Base-by-base conservation (phyloP, 176 grass and related monocot genomes). In the Oryza nivara region DNA sequence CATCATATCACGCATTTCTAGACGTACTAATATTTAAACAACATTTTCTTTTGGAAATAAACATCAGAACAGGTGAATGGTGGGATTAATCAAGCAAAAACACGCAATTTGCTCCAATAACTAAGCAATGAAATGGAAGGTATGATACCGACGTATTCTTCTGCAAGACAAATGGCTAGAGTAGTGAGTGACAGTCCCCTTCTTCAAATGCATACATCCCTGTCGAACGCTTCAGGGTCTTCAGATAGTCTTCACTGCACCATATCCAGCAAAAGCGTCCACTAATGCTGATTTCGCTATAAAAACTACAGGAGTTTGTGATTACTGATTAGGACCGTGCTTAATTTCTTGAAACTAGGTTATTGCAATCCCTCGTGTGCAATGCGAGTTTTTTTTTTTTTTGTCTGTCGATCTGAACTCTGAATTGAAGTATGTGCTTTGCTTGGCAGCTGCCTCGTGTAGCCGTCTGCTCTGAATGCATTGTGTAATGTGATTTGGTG, bases 1-100 rank as follows among this genome's bases (percentile, higher is more conserved):
- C 75, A 41, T 70, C 16, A 67, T 75, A 61, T 70, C 16, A 75
- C 67, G 58, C 38, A 68, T 84, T 46, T 67, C 40, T 35, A 54
- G 7, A 56, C 12, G 34, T 44, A 44, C 23, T 56, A 26, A 44
- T 32, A 32, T 32, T 17, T 56, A 26, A 36, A 70, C 26, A 26
- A n/a, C n/a, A 63, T 23, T 63, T 23, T 20, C 17, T 20, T 63
- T 63, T 63, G 58, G 9, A 63, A 22, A 63, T 63, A 63, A 68
- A 68, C 6, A 68, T 68, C 44, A 70, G 30, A 36, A 6, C 16
- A 11, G 1, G 68, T 25, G 46, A 54, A 40, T 81, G 15, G 16
- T 15, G 48, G 20, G 70, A 70, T 70, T 23, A 9, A 58, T 58
- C 66, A 56, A 20, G 6, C 52, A 36, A 52, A 52, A 25, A 80